phyloP scores from a whole-genome alignment of 192 early-diverging fungal species.

The Ambispora gerdemannii region DNA sequence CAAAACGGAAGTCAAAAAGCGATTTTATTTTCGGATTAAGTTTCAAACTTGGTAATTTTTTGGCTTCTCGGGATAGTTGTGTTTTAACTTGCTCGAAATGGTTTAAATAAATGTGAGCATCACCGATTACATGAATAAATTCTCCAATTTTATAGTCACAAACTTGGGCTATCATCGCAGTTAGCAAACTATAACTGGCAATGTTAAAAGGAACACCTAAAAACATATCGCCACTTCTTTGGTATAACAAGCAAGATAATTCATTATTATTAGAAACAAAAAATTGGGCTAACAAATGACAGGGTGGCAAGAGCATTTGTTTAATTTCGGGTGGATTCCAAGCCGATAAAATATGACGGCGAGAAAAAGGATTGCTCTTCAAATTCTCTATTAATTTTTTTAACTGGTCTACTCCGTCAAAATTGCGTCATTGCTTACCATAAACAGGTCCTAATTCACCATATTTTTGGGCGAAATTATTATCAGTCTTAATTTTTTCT shows the following conservation, averaged over 20 bases:
- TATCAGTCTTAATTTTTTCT: conserved; percentile 10
- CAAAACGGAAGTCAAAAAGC: conserved; percentile 14
- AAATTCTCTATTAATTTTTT: conserved; percentile 13
- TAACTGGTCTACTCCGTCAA: conserved; percentile 10
- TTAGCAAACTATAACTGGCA: conserved; percentile 7
- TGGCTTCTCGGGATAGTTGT: not conserved
- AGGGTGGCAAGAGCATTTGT: conserved; percentile 22
- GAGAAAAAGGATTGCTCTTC: conserved; percentile 23
- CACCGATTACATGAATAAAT: not conserved
- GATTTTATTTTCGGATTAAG: conserved; percentile 22
- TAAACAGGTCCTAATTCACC: conserved; percentile 14
- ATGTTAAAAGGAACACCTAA: conserved; percentile 10
- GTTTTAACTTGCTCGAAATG: conserved; percentile 19
- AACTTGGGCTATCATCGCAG: conserved; percentile 9
- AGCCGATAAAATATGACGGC: conserved; percentile 19
- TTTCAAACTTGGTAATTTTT: conserved; percentile 5
- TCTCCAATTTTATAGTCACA: conserved; percentile 9
- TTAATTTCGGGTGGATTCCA: conserved; percentile 25
- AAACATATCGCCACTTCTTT: conserved; percentile 24
- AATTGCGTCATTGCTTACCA: conserved; percentile 21
- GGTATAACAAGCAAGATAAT: conserved; percentile 21
- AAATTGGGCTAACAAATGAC: conserved; percentile 23
- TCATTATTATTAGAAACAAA: conserved; percentile 16
- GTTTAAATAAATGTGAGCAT: conserved; percentile 21
- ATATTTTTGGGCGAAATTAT: conserved; percentile 12